Conservation (phyloP, 306 rosid species). For the Pachyrhizus erosus region DNA sequence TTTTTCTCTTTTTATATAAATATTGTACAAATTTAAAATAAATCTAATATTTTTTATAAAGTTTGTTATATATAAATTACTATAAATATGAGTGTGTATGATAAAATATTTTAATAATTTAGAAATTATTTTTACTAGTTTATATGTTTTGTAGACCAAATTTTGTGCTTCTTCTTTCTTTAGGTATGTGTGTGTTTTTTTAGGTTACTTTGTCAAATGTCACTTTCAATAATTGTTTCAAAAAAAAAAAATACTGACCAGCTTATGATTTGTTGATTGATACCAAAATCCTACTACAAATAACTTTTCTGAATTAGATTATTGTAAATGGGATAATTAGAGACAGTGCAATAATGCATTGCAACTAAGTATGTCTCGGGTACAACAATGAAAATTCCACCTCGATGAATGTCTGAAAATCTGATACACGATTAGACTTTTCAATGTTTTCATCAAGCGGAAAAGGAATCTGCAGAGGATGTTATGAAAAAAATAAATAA, state of each 20-base stretch:
- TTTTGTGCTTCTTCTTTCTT: not conserved
- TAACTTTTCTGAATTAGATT: not conserved
- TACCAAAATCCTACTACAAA: not conserved
- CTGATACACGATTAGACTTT: slow-evolving; percentile 47
- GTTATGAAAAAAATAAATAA: not conserved
- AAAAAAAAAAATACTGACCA: not conserved
- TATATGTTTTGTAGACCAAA: too few relatives aligned
- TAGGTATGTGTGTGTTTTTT: not conserved
- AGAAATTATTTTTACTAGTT: too few relatives aligned
- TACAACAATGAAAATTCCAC: slow-evolving; percentile 32
- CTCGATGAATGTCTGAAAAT: slow-evolving; percentile 31
- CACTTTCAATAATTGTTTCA: not conserved
- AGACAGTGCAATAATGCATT: not conserved
- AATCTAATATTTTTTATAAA: too few relatives aligned
- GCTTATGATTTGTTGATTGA: not conserved
- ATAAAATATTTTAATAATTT: too few relatives aligned
- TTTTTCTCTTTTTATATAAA: too few relatives aligned
- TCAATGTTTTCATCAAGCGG: slow-evolving; percentile 59
- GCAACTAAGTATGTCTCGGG: slow-evolving; percentile 31
- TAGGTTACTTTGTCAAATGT: not conserved
- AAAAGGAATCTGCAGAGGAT: slow-evolving; percentile 49
- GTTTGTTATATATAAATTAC: too few relatives aligned
- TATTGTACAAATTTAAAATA: too few relatives aligned
- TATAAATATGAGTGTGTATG: not conserved
- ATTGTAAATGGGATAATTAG: not conserved